A percentile compares a stretch with the other conserved stretches of the same genome.
Conservation (phyloP, 1,139 yeast genomes). For the Geotrichum phurueaensis region DNA sequence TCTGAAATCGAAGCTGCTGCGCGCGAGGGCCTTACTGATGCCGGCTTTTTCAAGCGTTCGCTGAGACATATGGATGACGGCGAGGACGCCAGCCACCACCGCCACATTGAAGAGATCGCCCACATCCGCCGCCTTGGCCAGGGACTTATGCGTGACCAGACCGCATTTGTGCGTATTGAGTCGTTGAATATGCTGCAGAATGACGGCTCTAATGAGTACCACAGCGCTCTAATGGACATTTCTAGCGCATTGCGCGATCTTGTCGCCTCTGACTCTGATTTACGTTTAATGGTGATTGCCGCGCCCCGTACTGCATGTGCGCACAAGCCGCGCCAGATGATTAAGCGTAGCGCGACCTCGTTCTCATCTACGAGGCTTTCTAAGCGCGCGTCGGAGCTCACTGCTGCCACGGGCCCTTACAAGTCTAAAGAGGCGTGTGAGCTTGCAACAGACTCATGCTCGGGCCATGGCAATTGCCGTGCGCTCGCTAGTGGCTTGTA, state of each 20-base stretch:
- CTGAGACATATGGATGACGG: slow-evolving; percentile 16
- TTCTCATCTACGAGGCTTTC: not conserved
- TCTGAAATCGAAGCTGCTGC: slow-evolving; percentile 16
- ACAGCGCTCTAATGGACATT: slow-evolving; percentile 13
- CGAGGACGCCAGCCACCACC: slow-evolving; percentile 15
- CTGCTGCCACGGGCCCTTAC: slow-evolving; percentile 11
- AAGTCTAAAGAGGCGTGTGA: slow-evolving; percentile 48
- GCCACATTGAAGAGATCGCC: slow-evolving; percentile 16
- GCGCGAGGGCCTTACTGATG: slow-evolving; percentile 7
- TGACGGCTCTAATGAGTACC: slow-evolving; percentile 9
- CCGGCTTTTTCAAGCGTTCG: slow-evolving; percentile 12
- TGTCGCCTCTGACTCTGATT: slow-evolving; percentile 13
- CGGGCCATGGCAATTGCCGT: slow-evolving; percentile 57
- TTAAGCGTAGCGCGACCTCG: slow-evolving; percentile 12
- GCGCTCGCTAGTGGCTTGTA: slow-evolving; percentile 34
- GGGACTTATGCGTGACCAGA: slow-evolving; percentile 17
- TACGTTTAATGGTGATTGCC: slow-evolving; percentile 22
- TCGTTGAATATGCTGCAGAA: slow-evolving; percentile 17
- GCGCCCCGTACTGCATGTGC: slow-evolving; percentile 23
- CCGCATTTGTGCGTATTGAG: slow-evolving; percentile 19
- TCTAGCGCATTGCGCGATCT: slow-evolving; percentile 16
- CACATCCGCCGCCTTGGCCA: slow-evolving; percentile 14
- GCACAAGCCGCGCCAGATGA: slow-evolving; percentile 9
- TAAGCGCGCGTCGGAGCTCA: slow-evolving; percentile 7
- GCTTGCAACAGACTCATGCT: slow-evolving; percentile 50